Evolutionary conservation across 768 basidiomycete species (phyloP), one percentile per base, ranked within the genome.

Genomic region (button mushroom (Agaricus bisporus)): DNA sequence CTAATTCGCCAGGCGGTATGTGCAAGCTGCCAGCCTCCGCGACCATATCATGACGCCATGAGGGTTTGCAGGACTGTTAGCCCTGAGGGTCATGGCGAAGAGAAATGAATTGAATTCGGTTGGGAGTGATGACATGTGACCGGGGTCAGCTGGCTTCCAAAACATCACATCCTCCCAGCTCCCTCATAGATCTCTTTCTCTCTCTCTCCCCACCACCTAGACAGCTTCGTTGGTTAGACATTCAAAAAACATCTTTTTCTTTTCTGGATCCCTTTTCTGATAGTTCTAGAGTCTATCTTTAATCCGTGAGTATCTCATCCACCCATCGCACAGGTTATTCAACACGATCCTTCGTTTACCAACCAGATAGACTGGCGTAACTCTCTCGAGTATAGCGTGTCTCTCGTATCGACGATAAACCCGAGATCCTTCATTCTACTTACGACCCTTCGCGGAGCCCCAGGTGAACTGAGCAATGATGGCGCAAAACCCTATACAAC

Each of bases 141-240:
- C 43, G 42, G 49, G 51, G 52, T 54, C 52, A 54, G 52, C 52
- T 54, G 52, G 45, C 52, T 47, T 36, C 8, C 14, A 36, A 51
- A 26, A 41, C 36, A 44, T 46, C 52, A 39, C 29, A 41, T 46
- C 51, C 51, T 37, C 51, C 51, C 36, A 28, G 52, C 52, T 17
- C 38, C 38, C 36, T 47, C 52, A 54, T 54, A 54, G 52, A 54
- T 54, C 52, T 54, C 51, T 39, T 38, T 44, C 51, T 52, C 45
- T 52, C 45, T 51, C 42, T 54, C 52, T 54, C 52, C 39, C 52
- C 52, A 54, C 29, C 52, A 41, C 18, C 43, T 54, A 54, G 52
- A 54, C 52, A 41, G 25, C 17, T 9, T 15, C 51, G 15, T 26
- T 38, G 25, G 5, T 47, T 54, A 54, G 52, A 54, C 22, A 41